Conservation (phyloP, 139 green algal species). For the Diplosphaera chodatii region DNA sequence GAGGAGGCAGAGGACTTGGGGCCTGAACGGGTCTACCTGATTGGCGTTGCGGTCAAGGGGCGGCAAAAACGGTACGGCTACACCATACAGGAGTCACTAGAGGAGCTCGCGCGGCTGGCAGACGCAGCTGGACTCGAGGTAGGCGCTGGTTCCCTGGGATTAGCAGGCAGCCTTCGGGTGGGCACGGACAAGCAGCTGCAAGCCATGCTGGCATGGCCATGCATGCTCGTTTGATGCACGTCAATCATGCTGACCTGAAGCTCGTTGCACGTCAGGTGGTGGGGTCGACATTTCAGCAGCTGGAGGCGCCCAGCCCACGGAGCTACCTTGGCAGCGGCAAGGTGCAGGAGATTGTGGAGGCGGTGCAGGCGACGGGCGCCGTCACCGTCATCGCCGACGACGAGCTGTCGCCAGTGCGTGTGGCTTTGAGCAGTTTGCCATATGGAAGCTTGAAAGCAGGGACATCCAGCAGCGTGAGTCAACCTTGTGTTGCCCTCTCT, state of each 20-base stretch:
- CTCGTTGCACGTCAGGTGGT: slow-evolving; percentile 70
- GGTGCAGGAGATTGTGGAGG: slow-evolving; percentile 54
- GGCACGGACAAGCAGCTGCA: no score
- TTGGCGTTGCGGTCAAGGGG: slow-evolving; percentile 49
- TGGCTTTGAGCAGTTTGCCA: no score
- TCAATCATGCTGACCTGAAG: no score
- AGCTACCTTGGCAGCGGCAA: slow-evolving; percentile 93
- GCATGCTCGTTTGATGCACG: no score
- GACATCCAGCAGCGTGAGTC: no score
- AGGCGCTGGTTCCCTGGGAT: no score
- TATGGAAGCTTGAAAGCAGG: no score
- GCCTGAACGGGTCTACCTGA: slow-evolving; percentile 54
- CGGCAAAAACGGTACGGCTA: slow-evolving; percentile 29
- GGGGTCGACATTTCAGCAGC: slow-evolving; percentile 68
- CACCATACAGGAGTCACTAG: slow-evolving; percentile 72
- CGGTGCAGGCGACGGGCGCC: slow-evolving; percentile 32
- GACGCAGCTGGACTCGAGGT: slow-evolving; percentile 84
- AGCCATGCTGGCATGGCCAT: no score
- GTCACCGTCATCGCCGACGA: slow-evolving; percentile 94
- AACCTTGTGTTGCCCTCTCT: no score
- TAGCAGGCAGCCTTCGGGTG: no score
- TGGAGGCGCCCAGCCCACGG: slow-evolving; percentile 59
- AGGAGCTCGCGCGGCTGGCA: slow-evolving; percentile 83
- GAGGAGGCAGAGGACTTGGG: slow-evolving; percentile 15
- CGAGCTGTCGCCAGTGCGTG: slow-evolving; percentile 89